These are phyloP conservation scores for Solanum chmielewskii DNA, from an alignment of 257 asterid species.

Conservation along the genomic window DNA sequence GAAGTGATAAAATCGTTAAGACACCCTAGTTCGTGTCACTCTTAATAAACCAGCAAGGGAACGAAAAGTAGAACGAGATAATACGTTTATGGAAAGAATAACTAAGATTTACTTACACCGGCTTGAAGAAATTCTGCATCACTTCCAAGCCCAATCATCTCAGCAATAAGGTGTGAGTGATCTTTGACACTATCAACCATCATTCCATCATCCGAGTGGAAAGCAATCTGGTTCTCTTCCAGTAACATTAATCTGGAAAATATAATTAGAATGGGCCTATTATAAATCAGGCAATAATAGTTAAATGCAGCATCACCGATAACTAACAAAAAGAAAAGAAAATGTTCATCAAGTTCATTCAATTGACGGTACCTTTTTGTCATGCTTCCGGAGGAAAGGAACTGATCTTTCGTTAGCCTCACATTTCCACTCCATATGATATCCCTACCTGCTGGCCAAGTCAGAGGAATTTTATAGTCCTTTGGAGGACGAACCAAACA, in stretches of 20 bases:
- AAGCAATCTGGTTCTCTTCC: conserved; percentile 93
- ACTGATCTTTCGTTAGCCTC: conserved; percentile 87
- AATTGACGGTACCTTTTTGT: conserved; percentile 64
- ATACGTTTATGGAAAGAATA: neutral
- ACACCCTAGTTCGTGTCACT: neutral
- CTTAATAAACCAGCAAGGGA: neutral
- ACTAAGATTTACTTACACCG: conserved; percentile 54
- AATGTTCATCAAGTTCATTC: neutral
- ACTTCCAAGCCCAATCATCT: conserved; percentile 82
- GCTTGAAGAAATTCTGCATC: conserved; percentile 66
- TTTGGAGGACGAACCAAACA: conserved; percentile 89
- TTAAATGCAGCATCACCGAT: neutral
- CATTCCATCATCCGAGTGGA: conserved; percentile 77
- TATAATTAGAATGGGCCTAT: conserved; percentile 5
- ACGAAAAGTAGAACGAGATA: neutral
- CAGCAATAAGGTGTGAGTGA: conserved; percentile 81
- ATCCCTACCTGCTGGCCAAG: conserved; percentile 94
- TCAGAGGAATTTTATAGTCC: conserved; percentile 84
- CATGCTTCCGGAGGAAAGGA: conserved; percentile 96
- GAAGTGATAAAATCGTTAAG: neutral
- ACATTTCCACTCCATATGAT: conserved; percentile 87
- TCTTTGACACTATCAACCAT: conserved; percentile 74
- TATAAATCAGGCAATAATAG: neutral
- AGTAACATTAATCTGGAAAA: conserved; percentile 76
- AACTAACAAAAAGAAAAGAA: neutral